Percentiles rank a stretch among this genome's conserved stretches.
These are phyloP conservation scores for Cryphonectria nitschkei DNA, from an alignment of 2,329 filamentous ascomycete species.

Conservation along the genomic window DNA sequence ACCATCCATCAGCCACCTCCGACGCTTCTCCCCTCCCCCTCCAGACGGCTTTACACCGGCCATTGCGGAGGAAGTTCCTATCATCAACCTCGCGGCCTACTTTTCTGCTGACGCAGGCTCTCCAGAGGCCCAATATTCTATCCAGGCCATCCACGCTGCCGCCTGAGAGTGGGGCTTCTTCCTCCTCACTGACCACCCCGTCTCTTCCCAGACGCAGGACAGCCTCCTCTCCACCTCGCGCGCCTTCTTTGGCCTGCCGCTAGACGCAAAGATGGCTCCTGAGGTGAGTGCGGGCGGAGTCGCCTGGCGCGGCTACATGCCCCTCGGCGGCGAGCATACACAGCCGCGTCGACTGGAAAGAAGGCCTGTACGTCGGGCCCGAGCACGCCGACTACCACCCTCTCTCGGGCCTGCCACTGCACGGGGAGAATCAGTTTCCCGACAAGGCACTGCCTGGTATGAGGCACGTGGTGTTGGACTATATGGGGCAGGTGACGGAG, in stretches of 20 bases:
- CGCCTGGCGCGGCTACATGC: slow-evolving; percentile 14
- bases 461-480: background rate
- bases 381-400: slow-evolving; percentile 2
- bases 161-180: slow-evolving; percentile 1
- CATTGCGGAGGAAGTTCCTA: background rate
- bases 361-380: slow-evolving; percentile 8
- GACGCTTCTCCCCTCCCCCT: background rate
- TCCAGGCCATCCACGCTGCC: background rate
- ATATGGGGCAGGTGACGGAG: slow-evolving; percentile 1
- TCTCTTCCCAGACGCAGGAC: background rate
- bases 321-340: slow-evolving; percentile 4
- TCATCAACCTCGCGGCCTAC: background rate
- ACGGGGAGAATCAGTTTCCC: slow-evolving; percentile 6
- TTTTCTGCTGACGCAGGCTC: background rate
- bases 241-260: slow-evolving; percentile 8
- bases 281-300: background rate
- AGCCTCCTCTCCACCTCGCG: background rate
- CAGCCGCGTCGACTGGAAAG: slow-evolving; percentile 5
- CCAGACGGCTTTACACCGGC: background rate
- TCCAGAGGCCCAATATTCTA: background rate
- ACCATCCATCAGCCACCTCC: background rate
- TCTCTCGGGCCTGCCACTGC: background rate
- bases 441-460: background rate
- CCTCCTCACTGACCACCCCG: slow-evolving; percentile 3
- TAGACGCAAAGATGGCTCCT: background rate